Evolutionary conservation across 768 basidiomycete species (phyloP).

Genomic region (Lactarius indigo): DNA sequence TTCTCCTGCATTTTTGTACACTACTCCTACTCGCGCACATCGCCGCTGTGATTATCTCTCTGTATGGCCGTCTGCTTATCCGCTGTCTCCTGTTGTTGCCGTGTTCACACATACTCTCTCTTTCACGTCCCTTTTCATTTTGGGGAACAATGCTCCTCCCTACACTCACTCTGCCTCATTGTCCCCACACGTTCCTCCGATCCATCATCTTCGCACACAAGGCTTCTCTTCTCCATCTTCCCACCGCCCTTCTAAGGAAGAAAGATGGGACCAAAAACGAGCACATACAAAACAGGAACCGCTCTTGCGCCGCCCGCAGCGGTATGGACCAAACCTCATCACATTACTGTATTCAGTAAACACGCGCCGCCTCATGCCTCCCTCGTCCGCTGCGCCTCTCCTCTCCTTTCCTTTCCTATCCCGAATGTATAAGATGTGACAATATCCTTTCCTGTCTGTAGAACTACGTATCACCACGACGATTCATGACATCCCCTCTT

Average conservation of each 20-base stretch:
- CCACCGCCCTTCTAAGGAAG: background rate
- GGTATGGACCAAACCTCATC: slow-evolving; percentile 4
- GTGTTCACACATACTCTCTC: background rate
- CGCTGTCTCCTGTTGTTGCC: slow-evolving; percentile 2
- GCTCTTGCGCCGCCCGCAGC: slow-evolving; percentile 10
- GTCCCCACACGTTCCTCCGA: slow-evolving; percentile 16
- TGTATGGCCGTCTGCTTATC: background rate
- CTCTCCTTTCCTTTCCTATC: background rate
- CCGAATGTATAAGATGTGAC: background rate
- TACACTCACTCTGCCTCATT: background rate
- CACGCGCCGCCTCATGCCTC: background rate
- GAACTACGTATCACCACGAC: background rate
- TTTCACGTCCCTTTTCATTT: background rate
- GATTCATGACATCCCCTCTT: background rate
- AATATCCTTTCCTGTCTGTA: background rate
- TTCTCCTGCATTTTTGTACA: background rate
- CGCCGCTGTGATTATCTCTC: background rate
- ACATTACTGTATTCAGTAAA: background rate
- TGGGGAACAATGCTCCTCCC: slow-evolving; percentile 3
- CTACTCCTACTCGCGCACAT: slow-evolving; percentile 6
- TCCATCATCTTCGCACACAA: background rate
- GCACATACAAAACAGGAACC: slow-evolving; percentile 4
- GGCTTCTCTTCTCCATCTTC: background rate
- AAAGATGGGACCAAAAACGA: background rate
- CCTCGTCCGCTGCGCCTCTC: background rate